phyloP scores from a whole-genome alignment of 768 basidiomycete species.

The Russula earlei region DNA sequence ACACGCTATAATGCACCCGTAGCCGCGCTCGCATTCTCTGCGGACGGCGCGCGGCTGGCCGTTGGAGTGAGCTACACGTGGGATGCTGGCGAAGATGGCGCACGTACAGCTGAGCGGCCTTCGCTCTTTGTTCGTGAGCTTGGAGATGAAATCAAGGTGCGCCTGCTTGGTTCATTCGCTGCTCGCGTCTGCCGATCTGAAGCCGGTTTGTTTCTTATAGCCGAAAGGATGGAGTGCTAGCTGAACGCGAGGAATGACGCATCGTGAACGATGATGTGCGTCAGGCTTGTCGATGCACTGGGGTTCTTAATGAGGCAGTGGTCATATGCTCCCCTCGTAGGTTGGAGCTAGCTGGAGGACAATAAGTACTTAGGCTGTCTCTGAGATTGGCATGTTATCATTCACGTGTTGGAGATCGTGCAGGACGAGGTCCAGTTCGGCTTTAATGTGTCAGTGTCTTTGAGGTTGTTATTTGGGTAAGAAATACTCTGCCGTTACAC shows the following conservation, averaged over 20 bases:
- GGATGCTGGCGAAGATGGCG: constrained; percentile 75
- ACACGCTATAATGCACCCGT: constrained; percentile 69
- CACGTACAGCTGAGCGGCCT: constrained; percentile 50
- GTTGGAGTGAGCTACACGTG: constrained; percentile 81
- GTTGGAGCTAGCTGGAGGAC: too few species aligned
- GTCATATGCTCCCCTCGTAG: too few species aligned
- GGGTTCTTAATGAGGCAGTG: too few species aligned
- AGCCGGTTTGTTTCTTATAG: background rate
- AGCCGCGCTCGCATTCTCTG: constrained; percentile 74
- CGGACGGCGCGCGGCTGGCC: constrained; percentile 72
- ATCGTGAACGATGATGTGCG: background rate
- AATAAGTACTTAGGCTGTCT: too few species aligned
- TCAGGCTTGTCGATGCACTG: too few species aligned
- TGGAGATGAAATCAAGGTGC: constrained; percentile 72
- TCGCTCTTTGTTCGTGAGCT: constrained; percentile 39
- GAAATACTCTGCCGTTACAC: too few species aligned
- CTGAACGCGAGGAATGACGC: background rate
- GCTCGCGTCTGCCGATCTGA: background rate
- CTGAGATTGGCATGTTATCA: too few species aligned
- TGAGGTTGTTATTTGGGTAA: too few species aligned
- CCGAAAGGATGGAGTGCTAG: constrained; percentile 7
- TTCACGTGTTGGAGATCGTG: too few species aligned
- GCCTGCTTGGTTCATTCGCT: constrained; percentile 12
- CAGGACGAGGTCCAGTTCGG: too few species aligned
- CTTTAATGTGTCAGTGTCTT: too few species aligned